These are phyloP conservation scores for Gaeumannomyces tritici DNA, from an alignment of 2,329 filamentous ascomycete species.

Conservation along the genomic window DNA sequence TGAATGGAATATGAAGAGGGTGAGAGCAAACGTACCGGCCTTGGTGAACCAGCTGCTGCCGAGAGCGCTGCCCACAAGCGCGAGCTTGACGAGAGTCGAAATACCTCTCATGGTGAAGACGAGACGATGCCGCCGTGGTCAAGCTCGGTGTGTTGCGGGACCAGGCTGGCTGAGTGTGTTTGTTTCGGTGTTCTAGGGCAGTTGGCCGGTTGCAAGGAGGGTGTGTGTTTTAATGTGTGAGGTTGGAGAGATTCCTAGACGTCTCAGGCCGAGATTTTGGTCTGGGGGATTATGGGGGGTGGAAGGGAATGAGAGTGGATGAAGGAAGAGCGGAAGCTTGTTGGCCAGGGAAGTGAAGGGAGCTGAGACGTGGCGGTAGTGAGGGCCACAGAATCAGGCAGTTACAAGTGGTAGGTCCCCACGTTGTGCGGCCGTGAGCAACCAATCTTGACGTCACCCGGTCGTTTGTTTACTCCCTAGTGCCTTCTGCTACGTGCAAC, in stretches of 20 bases:
- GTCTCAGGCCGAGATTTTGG: neutral
- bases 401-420: neutral
- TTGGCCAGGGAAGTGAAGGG: neutral
- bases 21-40: slow-evolving; percentile 51
- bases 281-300: neutral
- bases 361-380: neutral
- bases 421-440: neutral
- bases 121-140: neutral
- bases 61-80: slow-evolving; percentile 58
- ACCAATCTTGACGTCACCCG: slow-evolving; percentile 12
- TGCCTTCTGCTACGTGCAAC: neutral
- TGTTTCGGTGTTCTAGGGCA: neutral
- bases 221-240: neutral
- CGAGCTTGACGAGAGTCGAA: slow-evolving; percentile 58
- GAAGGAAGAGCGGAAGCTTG: neutral
- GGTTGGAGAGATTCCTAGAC: neutral
- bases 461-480: slow-evolving; percentile 3
- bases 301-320: neutral
- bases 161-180: neutral
- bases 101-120: slow-evolving; percentile 61
- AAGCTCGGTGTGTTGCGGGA: neutral
- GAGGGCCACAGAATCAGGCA: neutral
- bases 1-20: slow-evolving; percentile 5
- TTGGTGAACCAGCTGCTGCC: slow-evolving; percentile 82
- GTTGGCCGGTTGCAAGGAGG: neutral